Base-by-base conservation (phyloP, 2,329 filamentous ascomycete genomes). In the Fusarium virguliforme region DNA sequence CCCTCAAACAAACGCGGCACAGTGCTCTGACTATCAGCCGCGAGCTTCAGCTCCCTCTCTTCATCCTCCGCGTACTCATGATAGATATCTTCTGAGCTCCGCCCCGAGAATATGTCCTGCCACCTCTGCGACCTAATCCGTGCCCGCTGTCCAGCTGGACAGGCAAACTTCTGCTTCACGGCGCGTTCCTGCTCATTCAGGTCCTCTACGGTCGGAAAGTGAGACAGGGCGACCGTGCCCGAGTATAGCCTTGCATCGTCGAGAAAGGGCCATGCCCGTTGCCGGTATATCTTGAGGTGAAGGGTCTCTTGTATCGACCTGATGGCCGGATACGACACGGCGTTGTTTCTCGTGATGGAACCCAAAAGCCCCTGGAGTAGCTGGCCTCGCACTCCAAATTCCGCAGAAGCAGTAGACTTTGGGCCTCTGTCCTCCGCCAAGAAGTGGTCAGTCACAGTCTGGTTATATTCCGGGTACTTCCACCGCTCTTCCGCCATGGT, bases 201-300 rank as follows among this genome's bases (percentile, higher is more conserved):
- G 0, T 22, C 40, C 4, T 38, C 34, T 2, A 32, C 2, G 4
- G 40, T 15, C 1, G 66, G 60, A 10, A 68, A 51, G 10, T 60
- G 59, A 35, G 8, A 9, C 2, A 18, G 22, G 4, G 24, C 6
- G 35, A 22, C 12, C 4, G 24, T 15, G 4, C 13, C 30, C 6
- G 46, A 62, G 24, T 57, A 71, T 7, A 34, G 24, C 7, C 60
- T 68, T 3, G 15, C 10, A 3, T 67, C 28, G 3, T 71, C 62
- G 12, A 73, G 64, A 32, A 73, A 55, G 0, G 26, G 60, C 71
- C 62, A 69, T 7, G 68, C 71, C 13, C 70, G 41, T 37, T 73
- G 71, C 4, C 22, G 54, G 2, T 48, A 64, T 13, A 69, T 63
- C 0, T 8, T 3, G 1, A 12, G 24, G 2, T 64, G 56, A 6